Percentiles rank a stretch among this genome's conserved stretches.
Evolutionary conservation across 148 eudicot genomes (phyloP).

Genomic region (Dysphania ambrosioides): DNA sequence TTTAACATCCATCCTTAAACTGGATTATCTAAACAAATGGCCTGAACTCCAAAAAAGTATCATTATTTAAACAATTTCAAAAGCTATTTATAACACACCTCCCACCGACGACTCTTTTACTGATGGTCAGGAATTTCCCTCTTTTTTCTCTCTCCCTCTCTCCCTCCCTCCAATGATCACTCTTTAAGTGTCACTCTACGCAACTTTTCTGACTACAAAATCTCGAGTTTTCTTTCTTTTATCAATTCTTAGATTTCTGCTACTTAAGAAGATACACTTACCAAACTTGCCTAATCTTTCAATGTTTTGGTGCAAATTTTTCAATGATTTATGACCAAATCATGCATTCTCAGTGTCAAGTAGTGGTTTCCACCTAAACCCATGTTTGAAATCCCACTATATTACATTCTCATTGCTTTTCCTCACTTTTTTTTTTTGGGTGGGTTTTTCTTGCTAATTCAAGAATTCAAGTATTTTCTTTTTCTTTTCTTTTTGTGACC

Average conservation of each 20-base stretch:
- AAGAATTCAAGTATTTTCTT: background rate
- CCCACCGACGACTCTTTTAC: slow-evolving; percentile 8
- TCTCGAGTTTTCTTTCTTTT: slow-evolving; percentile 11
- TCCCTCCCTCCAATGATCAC: slow-evolving; percentile 29
- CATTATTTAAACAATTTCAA: background rate
- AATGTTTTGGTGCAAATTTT: slow-evolving; percentile 5
- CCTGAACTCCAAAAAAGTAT: background rate
- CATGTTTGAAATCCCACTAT: slow-evolving; percentile 23
- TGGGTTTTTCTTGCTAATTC: background rate
- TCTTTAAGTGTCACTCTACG: slow-evolving; percentile 15
- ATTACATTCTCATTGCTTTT: slow-evolving; percentile 13
- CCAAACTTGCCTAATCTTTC: background rate
- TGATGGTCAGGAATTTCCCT: slow-evolving; percentile 17
- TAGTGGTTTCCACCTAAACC: slow-evolving; percentile 43
- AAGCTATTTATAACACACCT: slow-evolving; percentile 12
- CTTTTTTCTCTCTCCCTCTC: background rate
- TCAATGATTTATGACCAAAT: slow-evolving; percentile 23
- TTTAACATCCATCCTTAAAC: background rate
- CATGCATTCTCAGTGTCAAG: slow-evolving; percentile 18
- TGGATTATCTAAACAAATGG: background rate
- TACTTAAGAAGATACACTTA: too few relatives aligned
- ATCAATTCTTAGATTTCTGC: background rate
- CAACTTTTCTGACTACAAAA: slow-evolving; percentile 8
- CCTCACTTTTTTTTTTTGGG: background rate
- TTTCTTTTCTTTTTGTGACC: background rate